Evolutionary conservation across 73 alveolate species (phyloP).

Genomic region (Paramecium bursaria): DNA sequence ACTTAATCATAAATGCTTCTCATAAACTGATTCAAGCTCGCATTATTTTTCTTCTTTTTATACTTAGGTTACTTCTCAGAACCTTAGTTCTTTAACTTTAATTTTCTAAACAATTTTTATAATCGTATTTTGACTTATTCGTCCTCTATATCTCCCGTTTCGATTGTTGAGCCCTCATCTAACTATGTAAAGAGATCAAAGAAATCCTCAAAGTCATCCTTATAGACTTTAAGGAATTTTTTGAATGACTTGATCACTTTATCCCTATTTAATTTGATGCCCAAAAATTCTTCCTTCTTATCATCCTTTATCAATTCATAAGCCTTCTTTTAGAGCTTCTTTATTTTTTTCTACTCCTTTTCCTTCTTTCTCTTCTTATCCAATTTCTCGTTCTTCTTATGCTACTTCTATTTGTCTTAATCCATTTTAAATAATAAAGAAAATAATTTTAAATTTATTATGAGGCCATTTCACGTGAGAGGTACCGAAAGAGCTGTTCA

Average conservation of each 20-base stretch:
- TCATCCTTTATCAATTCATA: slow-evolving; percentile 2
- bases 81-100: slow-evolving; percentile 25
- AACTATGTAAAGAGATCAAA: slow-evolving; percentile 15
- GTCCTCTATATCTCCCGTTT: slow-evolving; percentile 36
- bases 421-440: no score
- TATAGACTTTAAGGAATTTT: slow-evolving; percentile 7
- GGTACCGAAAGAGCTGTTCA: slow-evolving; percentile 93
- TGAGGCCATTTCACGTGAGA: slow-evolving; percentile 88
- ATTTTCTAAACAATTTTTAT: slow-evolving; percentile 18
- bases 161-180: slow-evolving; percentile 36
- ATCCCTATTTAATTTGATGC: slow-evolving; percentile 14
- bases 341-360: slow-evolving; percentile 33
- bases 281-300: not conserved
- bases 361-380: slow-evolving; percentile 4
- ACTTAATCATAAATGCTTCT: slow-evolving; percentile 60
- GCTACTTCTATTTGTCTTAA: not conserved
- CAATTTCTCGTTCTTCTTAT: slow-evolving; percentile 10
- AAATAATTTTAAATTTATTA: slow-evolving; percentile 69
- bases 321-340: slow-evolving; percentile 17
- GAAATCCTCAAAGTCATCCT: slow-evolving; percentile 42
- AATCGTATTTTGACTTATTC: not conserved
- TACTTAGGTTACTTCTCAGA: slow-evolving; percentile 1
- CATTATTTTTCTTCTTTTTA: not conserved
- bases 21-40: slow-evolving; percentile 7
- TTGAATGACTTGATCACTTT: slow-evolving; percentile 42